Percentiles rank a stretch among this genome's conserved stretches.
phyloP scores from a whole-genome alignment of 495 filamentous ascomycete species.

The Corynascus novoguineensis region DNA sequence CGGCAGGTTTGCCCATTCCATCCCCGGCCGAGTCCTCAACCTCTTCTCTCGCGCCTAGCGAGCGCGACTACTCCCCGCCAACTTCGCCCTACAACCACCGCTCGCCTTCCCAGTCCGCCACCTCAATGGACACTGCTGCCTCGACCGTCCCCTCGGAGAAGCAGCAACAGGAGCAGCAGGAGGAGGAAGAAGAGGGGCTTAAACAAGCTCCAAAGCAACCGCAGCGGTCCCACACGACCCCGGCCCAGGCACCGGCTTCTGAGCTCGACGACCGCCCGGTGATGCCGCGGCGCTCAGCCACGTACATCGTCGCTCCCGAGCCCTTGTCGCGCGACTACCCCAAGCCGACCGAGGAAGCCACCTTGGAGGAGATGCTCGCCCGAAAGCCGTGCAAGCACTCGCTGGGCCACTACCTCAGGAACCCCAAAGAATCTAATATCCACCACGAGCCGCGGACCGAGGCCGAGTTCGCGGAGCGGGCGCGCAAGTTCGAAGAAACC shows the following conservation, averaged over 20 bases:
- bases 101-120: constrained; percentile 15
- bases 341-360: constrained; percentile 31
- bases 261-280: constrained; percentile 12
- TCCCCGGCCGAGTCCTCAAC: constrained; percentile 6
- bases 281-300: constrained; percentile 8
- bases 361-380: constrained; percentile 38
- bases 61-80: constrained; percentile 10
- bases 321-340: constrained; percentile 29
- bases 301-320: constrained; percentile 15
- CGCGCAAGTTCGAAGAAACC: constrained; percentile 28
- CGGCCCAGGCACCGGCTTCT: neutral
- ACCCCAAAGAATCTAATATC: constrained; percentile 18
- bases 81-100: constrained; percentile 12
- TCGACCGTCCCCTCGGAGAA: constrained; percentile 8
- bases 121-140: constrained; percentile 10
- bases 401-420: constrained; percentile 37
- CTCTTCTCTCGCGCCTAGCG: neutral
- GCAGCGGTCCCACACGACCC: constrained; percentile 1
- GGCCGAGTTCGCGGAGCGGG: constrained; percentile 17
- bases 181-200: no score
- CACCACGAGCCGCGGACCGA: constrained; percentile 14
- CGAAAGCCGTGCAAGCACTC: constrained; percentile 33
- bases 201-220: neutral
- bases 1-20: neutral
- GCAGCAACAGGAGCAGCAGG: neutral